Evolutionary conservation across 1,284 basidiomycete genomes (phyloP), one percentile per base, ranked within the genome.

Genomic region (Cutaneotrichosporon sp.): DNA sequence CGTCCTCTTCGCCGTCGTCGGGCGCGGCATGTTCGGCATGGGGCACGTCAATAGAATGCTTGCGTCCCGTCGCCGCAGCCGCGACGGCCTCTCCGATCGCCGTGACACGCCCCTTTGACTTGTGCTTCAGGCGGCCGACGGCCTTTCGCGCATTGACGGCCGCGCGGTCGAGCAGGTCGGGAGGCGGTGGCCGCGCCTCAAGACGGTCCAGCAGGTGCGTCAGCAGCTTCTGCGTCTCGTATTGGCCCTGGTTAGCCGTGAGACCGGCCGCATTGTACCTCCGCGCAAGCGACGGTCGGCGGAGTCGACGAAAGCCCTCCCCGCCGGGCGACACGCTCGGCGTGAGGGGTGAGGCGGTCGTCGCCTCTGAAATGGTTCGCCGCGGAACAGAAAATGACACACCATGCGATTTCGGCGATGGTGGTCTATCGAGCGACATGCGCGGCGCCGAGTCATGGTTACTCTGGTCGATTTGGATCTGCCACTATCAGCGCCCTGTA

Each of bases 191-290:
- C 2, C 69, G 60, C 3, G 35, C 21, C 41, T 74, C 70, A 8
- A 74, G 55, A 15, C 59, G 55, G 20, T 72, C 70, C 4, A 74
- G 56, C 4, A 72, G 55, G 39, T 69, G 64, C 0, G 59, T 47
- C 0, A 74, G 59, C 8, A 74, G 57, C 49, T 74, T 72, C 41
- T 68, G 66, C 2, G 67, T 68, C 41, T 74, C 72, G 39, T 66
- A 62, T 22, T 68, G 58, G 0, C 69, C 68, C n/a, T 59, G 50
- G 14, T 59, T 61, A 34, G 34, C 18, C 18, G 51, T 46, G 7
- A 52, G 33, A 3, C 23, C 45, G 1, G 20, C 36, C 3, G 44
- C 41, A 4, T 51, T 41, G 10, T 18, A n/a, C 38, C 37, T 54
- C 15, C 56, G 56, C 5, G 44, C 13, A 1, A 51, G 8, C 1